Base-by-base conservation (phyloP, 148 eudicot genomes). In the Cornus florida region DNA sequence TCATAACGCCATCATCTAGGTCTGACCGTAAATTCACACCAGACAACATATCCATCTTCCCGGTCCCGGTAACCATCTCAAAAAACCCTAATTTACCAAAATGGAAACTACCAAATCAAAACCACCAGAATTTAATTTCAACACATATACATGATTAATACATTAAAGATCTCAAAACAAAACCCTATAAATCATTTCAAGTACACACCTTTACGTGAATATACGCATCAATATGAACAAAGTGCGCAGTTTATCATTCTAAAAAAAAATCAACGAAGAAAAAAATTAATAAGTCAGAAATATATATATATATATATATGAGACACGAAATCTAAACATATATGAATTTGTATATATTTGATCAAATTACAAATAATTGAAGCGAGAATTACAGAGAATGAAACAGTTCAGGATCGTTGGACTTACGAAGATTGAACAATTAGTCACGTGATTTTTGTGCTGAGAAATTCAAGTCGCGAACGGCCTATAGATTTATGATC, bases 1-100 rank as follows among this genome's bases (percentile, higher is more conserved):
- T 75, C 80, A 77, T 76, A 66, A 72, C 77, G 57, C 41, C 80
- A 77, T 82, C 80, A 14, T 56, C 68, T 23, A 75, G 43, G 38
- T 77, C 77, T 41, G 64, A 74, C 77, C 77, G 50, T 70, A 53
- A 60, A 74, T 77, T 82, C 60, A 48, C 72, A 71, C 76, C 73
- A 24, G 78, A 66, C 66, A 68, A 56, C 84, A 84, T 50, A 69
- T 67, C 74, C 19, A 76, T 72, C 24, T 80, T 72, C 56, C 67
- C 48, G 48, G 48, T 75, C 73, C 73, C 72, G 56, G 38, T 38
- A 41, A 80, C 67, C 84, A 84, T 84, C 57, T 48, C 23, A 62
- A 43, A 56, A 65, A 75, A 67, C 41, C 69, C 83, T 79, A 53
- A n/a, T 62, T 48, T 38, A 22, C 35, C 35, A 35, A 17, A 24